Evolutionary conservation across 2,329 filamentous ascomycete genomes (phyloP), one percentile per base, ranked within the genome.

Genomic region (Chaetothyriales sp.): DNA sequence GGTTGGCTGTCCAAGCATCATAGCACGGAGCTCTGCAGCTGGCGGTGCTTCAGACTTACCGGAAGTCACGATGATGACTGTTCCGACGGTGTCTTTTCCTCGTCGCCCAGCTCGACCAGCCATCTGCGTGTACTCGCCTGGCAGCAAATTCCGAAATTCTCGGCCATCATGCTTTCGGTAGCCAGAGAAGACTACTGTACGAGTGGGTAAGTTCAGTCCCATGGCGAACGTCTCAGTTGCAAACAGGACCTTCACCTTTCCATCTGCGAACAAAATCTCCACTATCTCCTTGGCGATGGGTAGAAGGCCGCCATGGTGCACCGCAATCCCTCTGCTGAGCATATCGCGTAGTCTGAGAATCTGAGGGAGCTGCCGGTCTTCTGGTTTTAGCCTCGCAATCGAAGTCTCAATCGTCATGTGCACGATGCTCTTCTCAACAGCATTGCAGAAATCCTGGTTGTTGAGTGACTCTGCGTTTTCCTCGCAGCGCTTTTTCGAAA

Each of bases 51-150:
- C 89, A 57, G 94, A 88, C 47, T 80, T 80, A 15, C 84, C 88
- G 0, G 86, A 74, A 43, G 75, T 82, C 15, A 95, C 89, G 53
- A 98, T 89, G 59, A 98, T 94, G 60, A 97, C 90, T 5, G 86
- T 92, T 2, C 92, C 92, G 19, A 95, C 89, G 4, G 84, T 83
- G 65, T 98, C 92, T 13, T 97, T 77, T 61, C 92, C 92, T 75
- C 92, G 82, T 62, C 92, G 83, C 48, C 92, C 92, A 49, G 92
- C 92, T 70, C 92, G 80, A 33, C 92, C 92, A 20, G 92, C 90
- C 92, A 98, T 98, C 63, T 98, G 92, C 1, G 92, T 98, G 65
- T 98, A 98, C 66, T 98, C 92, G 15, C 92, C 92, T 0, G 92
- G 89, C 0, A 95, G 75, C 0, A 98, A 74, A 64, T 95, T 92